Conservation (phyloP, 148 eudicot species). For the Rhododendron simsii region DNA sequence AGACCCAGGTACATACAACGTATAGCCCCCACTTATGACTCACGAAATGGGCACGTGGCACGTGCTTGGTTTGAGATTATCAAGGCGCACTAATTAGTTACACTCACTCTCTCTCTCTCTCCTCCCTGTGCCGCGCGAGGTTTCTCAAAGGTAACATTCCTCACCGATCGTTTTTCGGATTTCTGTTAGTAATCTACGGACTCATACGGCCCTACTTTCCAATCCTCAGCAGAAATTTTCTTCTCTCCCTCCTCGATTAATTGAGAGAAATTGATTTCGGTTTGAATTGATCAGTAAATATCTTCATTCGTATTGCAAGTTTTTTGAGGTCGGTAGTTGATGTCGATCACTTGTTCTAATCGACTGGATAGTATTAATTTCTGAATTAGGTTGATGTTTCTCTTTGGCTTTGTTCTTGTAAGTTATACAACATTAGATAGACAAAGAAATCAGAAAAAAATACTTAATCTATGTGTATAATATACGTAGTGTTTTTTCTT, state of each 20-base stretch:
- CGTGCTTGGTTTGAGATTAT: neutral
- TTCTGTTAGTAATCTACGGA: neutral
- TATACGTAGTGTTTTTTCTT: neutral
- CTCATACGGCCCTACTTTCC: neutral
- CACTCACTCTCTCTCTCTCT: neutral
- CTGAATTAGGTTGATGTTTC: neutral
- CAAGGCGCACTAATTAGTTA: neutral
- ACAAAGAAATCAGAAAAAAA: neutral
- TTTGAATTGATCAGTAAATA: neutral
- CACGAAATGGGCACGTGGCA: neutral
- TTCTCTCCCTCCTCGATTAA: neutral
- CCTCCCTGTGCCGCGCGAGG: neutral
- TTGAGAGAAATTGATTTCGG: neutral
- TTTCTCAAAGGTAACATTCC: neutral
- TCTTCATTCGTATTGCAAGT: neutral
- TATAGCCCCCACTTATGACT: neutral
- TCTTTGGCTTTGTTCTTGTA: neutral
- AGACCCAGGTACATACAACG: neutral
- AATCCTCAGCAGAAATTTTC: neutral
- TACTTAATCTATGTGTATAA: neutral
- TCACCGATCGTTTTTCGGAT: neutral
- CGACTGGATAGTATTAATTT: neutral
- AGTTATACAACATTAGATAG: neutral
- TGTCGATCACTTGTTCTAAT: neutral
- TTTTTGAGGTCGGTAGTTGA: neutral